Evolutionary conservation across 495 filamentous ascomycete species (phyloP).

Genomic region (Penicillium alfredii): DNA sequence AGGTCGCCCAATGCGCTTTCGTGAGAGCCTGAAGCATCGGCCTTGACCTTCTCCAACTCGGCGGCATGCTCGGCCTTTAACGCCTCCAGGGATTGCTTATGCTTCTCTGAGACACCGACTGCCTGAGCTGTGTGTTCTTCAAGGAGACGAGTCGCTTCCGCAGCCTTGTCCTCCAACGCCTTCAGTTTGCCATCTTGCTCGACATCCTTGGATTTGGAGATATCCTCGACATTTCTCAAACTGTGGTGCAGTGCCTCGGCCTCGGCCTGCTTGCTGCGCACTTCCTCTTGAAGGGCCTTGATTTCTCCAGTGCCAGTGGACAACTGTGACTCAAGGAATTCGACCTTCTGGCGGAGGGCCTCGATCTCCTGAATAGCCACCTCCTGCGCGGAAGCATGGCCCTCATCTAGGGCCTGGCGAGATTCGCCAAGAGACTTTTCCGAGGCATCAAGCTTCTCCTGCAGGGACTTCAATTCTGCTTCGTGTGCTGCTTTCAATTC

Average conservation of each 20-base stretch:
- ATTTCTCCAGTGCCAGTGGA: slow-evolving; percentile 34
- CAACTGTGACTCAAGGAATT: slow-evolving; percentile 34
- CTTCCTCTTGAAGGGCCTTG: slow-evolving; percentile 36
- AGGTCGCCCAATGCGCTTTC: slow-evolving; percentile 30
- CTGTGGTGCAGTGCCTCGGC: slow-evolving; percentile 33
- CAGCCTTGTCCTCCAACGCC: slow-evolving; percentile 31
- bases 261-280: slow-evolving; percentile 36
- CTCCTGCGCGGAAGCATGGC: slow-evolving; percentile 29
- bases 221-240: slow-evolving; percentile 28
- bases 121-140: slow-evolving; percentile 29
- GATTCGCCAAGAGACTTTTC: slow-evolving; percentile 31
- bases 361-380: slow-evolving; percentile 39
- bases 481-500: slow-evolving; percentile 37
- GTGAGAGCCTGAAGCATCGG: slow-evolving; percentile 27
- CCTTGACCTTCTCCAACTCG: slow-evolving; percentile 26
- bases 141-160: slow-evolving; percentile 28
- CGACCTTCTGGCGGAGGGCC: slow-evolving; percentile 36
- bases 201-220: slow-evolving; percentile 33
- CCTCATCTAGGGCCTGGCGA: slow-evolving; percentile 34
- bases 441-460: slow-evolving; percentile 29
- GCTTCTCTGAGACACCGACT: slow-evolving; percentile 23
- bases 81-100: slow-evolving; percentile 26
- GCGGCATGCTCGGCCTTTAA: slow-evolving; percentile 28
- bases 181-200: slow-evolving; percentile 30
- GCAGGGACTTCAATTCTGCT: slow-evolving; percentile 27